Percentiles rank a stretch among this genome's conserved stretches.
Evolutionary conservation across 2,329 filamentous ascomycete genomes (phyloP).

Genomic region (Aspergillus transmontanensis): DNA sequence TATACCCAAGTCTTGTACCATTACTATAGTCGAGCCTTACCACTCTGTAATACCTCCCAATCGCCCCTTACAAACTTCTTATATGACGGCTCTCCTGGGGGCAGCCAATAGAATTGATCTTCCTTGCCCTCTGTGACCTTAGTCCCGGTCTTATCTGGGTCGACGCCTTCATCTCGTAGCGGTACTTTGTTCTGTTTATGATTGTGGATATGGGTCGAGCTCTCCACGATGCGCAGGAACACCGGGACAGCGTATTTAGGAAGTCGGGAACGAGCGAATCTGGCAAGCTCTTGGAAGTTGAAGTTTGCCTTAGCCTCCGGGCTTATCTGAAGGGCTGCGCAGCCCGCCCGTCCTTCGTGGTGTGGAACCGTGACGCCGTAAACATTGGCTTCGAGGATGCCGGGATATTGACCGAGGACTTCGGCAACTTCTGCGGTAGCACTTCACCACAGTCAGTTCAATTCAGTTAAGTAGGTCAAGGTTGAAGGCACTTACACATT

Average conservation of each 20-base stretch:
- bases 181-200: slow-evolving; percentile 81
- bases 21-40: slow-evolving; percentile 49
- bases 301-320: slow-evolving; percentile 53
- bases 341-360: slow-evolving; percentile 70
- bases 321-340: slow-evolving; percentile 60
- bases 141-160: slow-evolving; percentile 52
- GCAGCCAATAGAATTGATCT: slow-evolving; percentile 56
- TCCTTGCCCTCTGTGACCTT: slow-evolving; percentile 47
- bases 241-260: slow-evolving; percentile 76
- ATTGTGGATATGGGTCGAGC: slow-evolving; percentile 56
- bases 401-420: slow-evolving; percentile 61
- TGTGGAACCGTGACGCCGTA: slow-evolving; percentile 68
- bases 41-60: slow-evolving; percentile 57
- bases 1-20: neutral
- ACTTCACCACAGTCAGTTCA: slow-evolving; percentile 13
- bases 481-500: slow-evolving; percentile 54
- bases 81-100: slow-evolving; percentile 55
- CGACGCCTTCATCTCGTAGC: slow-evolving; percentile 67
- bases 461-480: neutral
- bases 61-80: slow-evolving; percentile 60
- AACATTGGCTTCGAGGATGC: slow-evolving; percentile 67
- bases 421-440: slow-evolving; percentile 68
- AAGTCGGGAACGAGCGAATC: slow-evolving; percentile 60
- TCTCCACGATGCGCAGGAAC: slow-evolving; percentile 66
- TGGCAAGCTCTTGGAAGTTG: slow-evolving; percentile 62